Evolutionary conservation across 176 grass and related monocot genomes (phyloP), one percentile per base, ranked within the genome.

Genomic region (Oryza nivara): DNA sequence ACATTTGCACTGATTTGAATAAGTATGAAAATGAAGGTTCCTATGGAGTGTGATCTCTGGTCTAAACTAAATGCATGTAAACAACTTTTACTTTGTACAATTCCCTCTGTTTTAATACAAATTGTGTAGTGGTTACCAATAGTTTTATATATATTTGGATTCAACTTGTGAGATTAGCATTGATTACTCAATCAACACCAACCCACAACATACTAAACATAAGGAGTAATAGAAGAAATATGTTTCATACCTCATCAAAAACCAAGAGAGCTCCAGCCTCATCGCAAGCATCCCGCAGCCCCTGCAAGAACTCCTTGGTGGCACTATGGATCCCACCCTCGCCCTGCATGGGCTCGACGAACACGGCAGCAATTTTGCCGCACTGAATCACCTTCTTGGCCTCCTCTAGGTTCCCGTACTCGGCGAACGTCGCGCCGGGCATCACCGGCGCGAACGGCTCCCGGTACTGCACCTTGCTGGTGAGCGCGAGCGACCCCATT

Each of bases 241-340:
- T 17, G 44, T 10, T 69, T 67, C 43, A 81, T 92, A 98, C 96
- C 96, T 98, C 96, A 49, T 98, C 96, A 83, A 98, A 98, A 68
- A 95, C 87, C 65, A 98, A 79, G 14, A 98, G 82, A 67, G 87
- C 70, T 78, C 91, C 91, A 10, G 87, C 73, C 68, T 93, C 87
- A 71, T 98, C 91, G 74, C 96, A 98, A 9, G 83, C 82, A 65
- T 87, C 87, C 6, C 91, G 80, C 45, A 98, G 75, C 14, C 80
- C 88, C 49, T 66, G 90, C 68, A 98, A 86, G 83, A 98, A 98
- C 58, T 95, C 93, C 49, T 87, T 88, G 45, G 89, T 94, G 8
- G 91, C 91, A 81, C 91, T 83, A 76, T 98, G 80, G 81, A 98
- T 98, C 11, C 96, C 96, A 16, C 93, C 91, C 51, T 98, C 96